Base-by-base conservation (phyloP, 768 basidiomycete species). In the Termitomyces sp. region DNA sequence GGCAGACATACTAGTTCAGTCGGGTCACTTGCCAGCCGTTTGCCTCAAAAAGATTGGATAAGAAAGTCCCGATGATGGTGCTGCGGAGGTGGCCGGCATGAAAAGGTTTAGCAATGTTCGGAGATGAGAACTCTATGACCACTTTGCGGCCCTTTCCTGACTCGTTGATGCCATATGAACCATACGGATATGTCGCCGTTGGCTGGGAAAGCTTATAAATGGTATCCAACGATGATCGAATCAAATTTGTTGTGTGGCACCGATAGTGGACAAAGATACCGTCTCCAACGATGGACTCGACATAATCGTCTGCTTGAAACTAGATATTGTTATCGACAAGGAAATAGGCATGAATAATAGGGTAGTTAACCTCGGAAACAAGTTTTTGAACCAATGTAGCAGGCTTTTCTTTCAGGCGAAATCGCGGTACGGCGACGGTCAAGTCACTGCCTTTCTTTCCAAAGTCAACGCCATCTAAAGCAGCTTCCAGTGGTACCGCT, bases 41-140 rank as follows among this genome's bases (percentile, higher is more conserved):
- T 8, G 91, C 83, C 69, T 87, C 89, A 80, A 97, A 95, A 42
- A 98, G 68, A 75, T 97, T 98, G 13, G 84, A 79, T 60, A 97
- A 75, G 78, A 96, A 96, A 0, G 92, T 89, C 24, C 96, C 96
- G 69, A 98, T 96, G 72, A 98, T 98, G 8, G 96, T 98, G 58
- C 92, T 94, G 42, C 96, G 84, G 62, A 98, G 78, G 74, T 98
- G 96, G 12, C 96, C 96, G 58, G 96, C 94, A 66, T 98, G 96
- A 84, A 98, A 98, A 7, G 90, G 89, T 72, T 98, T 98, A 9
- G 96, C 96, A 67, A 98, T 97, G 71, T 98, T 98, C 12, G 96
- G 95, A 1, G 91, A 92, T 2, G 94, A 96, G 74, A 93, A 98
- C 75, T 98, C 96, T 69, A 95, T 81, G 65, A 96, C 70, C 61